Conservation (phyloP, 2,329 filamentous ascomycete genomes). For the Fusarium buharicum region DNA sequence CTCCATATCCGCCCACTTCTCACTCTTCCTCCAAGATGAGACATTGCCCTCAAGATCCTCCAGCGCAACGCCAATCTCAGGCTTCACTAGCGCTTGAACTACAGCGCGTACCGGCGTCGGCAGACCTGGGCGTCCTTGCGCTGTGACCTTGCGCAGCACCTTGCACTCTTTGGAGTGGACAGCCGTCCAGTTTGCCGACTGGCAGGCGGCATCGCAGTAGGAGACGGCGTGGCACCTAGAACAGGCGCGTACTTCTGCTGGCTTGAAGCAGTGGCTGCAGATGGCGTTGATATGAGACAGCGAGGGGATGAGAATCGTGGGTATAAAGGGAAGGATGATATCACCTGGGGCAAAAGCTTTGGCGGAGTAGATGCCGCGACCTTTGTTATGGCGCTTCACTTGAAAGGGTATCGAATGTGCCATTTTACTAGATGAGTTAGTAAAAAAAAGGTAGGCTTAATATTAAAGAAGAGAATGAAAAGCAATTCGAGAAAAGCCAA, state of each 20-base stretch:
- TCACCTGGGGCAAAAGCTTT: conserved; percentile 57
- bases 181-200: conserved; percentile 63
- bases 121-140: conserved; percentile 47
- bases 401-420: conserved; percentile 38
- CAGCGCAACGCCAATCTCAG: conserved; percentile 49
- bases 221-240: conserved; percentile 62
- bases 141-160: conserved; percentile 50
- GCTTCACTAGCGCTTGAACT: conserved; percentile 60
- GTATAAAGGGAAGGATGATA: conserved; percentile 57
- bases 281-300: conserved; percentile 53
- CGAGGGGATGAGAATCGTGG: conserved; percentile 60
- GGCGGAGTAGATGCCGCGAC: conserved; percentile 60
- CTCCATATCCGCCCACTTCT: conserved; percentile 60
- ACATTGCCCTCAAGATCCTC: conserved; percentile 60
- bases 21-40: conserved; percentile 49
- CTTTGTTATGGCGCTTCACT: conserved; percentile 50
- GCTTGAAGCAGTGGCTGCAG: conserved; percentile 62
- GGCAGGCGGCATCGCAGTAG: conserved; percentile 67
- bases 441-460: too few species aligned
- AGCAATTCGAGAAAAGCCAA: neutral
- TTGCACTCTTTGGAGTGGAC: conserved; percentile 67
- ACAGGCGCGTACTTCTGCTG: conserved; percentile 54
- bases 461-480: too few species aligned
- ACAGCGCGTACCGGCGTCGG: conserved; percentile 67
- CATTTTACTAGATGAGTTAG: conserved; percentile 11